phyloP scores from a whole-genome alignment of 495 filamentous ascomycete genomes.

The Immersiella caudata region DNA sequence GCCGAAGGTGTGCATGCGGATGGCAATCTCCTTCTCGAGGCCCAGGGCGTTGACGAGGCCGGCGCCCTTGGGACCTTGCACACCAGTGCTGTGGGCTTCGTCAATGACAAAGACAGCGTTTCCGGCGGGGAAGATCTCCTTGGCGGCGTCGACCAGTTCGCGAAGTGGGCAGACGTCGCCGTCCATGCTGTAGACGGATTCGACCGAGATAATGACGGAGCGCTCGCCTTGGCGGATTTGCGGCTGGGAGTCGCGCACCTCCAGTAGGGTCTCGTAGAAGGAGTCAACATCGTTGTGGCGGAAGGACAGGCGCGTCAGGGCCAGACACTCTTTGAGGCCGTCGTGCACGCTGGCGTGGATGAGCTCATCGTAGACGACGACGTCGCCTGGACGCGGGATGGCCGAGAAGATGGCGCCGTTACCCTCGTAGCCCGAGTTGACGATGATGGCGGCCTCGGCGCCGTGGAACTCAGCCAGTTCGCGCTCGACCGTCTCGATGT shows the following conservation, averaged over 20 bases:
- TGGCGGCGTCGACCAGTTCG: conserved; percentile 59
- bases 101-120: conserved; percentile 76
- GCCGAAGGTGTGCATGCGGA: conserved; percentile 74
- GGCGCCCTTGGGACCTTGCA: conserved; percentile 63
- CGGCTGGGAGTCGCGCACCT: too few relatives aligned
- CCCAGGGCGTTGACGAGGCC: conserved; percentile 70
- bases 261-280: not conserved
- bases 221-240: conserved; percentile 37
- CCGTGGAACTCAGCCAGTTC: conserved; percentile 68
- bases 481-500: conserved; percentile 64
- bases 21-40: conserved; percentile 67
- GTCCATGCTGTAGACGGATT: conserved; percentile 85
- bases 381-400: conserved; percentile 69
- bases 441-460: conserved; percentile 67
- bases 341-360: conserved; percentile 80
- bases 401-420: conserved; percentile 69
- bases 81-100: conserved; percentile 76
- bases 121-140: conserved; percentile 55
- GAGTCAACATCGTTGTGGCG: conserved; percentile 59
- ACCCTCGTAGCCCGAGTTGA: conserved; percentile 79
- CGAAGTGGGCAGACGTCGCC: conserved; percentile 69
- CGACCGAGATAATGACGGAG: conserved; percentile 69
- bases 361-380: conserved; percentile 71
- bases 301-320: conserved; percentile 55
- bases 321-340: conserved; percentile 71